Evolutionary conservation across 768 basidiomycete genomes (phyloP).

Genomic region (Tricholoma matsutake): DNA sequence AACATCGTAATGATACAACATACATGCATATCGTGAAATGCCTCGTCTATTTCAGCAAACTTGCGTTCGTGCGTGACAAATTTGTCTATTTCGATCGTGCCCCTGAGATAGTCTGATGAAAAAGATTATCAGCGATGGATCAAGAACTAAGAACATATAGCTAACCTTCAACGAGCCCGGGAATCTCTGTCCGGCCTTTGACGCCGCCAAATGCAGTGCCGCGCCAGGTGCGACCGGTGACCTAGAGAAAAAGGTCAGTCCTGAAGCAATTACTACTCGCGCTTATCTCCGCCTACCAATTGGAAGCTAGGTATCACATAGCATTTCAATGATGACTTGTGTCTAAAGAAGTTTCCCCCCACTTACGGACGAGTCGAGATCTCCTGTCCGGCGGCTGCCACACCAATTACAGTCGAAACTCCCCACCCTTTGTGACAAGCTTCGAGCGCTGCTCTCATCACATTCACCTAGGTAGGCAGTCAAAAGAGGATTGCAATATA

Average conservation of each 20-base stretch:
- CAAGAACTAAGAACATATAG: background rate
- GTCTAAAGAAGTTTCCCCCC: constrained; percentile 3
- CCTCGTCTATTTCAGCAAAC: constrained; percentile 75
- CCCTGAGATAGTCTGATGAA: constrained; percentile 71
- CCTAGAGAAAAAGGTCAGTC: constrained; percentile 35
- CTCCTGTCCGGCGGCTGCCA: constrained; percentile 96
- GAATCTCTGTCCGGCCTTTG: constrained; percentile 94
- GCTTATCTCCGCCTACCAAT: constrained; percentile 31
- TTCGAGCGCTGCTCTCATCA: constrained; percentile 94
- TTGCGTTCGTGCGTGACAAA: constrained; percentile 88
- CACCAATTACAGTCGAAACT: constrained; percentile 92
- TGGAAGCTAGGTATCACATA: constrained; percentile 42
- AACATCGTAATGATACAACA: constrained; percentile 31
- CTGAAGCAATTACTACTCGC: background rate
- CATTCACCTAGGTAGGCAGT: constrained; percentile 55
- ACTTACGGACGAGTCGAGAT: constrained; percentile 84
- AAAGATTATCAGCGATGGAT: background rate
- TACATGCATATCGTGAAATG: constrained; percentile 97
- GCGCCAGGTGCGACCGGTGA: constrained; percentile 92
- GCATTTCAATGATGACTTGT: background rate
- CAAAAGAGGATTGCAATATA: background rate
- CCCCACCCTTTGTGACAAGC: constrained; percentile 99
- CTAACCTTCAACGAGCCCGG: constrained; percentile 86
- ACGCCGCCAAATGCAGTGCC: constrained; percentile 97
- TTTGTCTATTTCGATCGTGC: constrained; percentile 88